Base-by-base conservation (phyloP, 1,284 basidiomycete genomes). In the Malassezia arunalokei region DNA sequence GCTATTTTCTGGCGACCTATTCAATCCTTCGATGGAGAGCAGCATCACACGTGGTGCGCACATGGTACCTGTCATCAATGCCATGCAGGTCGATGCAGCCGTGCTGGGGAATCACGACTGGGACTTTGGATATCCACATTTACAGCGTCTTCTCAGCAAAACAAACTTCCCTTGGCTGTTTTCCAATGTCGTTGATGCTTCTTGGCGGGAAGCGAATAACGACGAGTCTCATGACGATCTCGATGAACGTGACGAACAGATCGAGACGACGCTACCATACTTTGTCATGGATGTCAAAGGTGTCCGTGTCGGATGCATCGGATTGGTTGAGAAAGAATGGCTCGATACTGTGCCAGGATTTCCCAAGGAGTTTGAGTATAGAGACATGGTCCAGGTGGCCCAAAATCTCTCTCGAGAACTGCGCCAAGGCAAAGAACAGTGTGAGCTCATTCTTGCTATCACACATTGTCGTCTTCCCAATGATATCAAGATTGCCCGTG, bases 31-130 rank as follows among this genome's bases (percentile, higher is more conserved):
- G 3, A 80, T 88, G 0, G 87, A 91, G 75, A 86, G 83, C 63
- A 83, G 83, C 7, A 83, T 94, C 20, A 91, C 88, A 3, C 77
- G 89, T 71, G 89, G 89, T 39, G 87, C 84, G 55, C 87, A 92
- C 79, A 86, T 92, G 86, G 86, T 87, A 61, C 64, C 78, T 56
- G 44, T 56, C 8, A 56, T 60, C 52, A 51, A 71, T 43, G 49
- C 49, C 15, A 59, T 63, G 54, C 58, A 60, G 38, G 45, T 66
- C 20, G 62, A 63, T 40, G 58, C 53, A 40, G 62, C 64, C 12
- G 88, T 87, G 71, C 78, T 81, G 49, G 76, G 86, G 78, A 47
- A 59, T 35, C 66, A 68, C 43, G 66, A 68, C 35, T 60, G 58
- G 51, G 60, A 59, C 35, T 62, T 61, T 49, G 60, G 60, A 29